A percentile compares a stretch with the other conserved stretches of the same genome.
phyloP scores from a whole-genome alignment of 257 asterid genomes.

The Lithospermum erythrorhizon region DNA sequence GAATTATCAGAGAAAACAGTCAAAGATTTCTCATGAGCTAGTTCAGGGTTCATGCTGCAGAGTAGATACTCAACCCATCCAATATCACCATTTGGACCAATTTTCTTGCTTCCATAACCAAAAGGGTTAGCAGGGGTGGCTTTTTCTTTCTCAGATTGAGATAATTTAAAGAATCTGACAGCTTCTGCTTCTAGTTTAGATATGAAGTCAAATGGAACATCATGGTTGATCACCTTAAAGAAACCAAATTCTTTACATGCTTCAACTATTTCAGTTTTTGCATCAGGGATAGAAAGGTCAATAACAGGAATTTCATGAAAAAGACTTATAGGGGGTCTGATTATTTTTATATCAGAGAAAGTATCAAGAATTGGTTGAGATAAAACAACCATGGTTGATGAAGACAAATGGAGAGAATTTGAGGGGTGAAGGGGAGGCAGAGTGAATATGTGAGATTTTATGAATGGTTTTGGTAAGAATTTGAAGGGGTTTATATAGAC shows the following conservation, averaged over 20 bases:
- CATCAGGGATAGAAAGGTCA: constrained; percentile 16
- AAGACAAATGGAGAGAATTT: neutral
- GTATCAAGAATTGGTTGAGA: neutral
- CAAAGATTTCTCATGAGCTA: constrained; percentile 2
- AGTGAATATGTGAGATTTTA: neutral
- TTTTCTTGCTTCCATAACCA: constrained; percentile 18
- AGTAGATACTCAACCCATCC: constrained; percentile 26
- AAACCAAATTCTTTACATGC: constrained; percentile 21
- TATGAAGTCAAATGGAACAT: constrained; percentile 8
- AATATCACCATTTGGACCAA: constrained; percentile 20
- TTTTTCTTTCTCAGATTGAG: constrained; percentile 14
- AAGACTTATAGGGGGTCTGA: neutral
- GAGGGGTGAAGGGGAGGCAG: neutral
- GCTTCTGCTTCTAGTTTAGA: constrained; percentile 13
- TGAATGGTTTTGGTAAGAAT: neutral
- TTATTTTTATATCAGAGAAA: neutral
- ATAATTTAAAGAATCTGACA: constrained; percentile 11
- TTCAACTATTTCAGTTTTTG: constrained; percentile 12
- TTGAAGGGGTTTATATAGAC: neutral
- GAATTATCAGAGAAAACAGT: constrained; percentile 9
- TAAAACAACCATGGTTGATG: constrained; percentile 1
- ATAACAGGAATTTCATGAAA: constrained; percentile 10
- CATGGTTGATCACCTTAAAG: constrained; percentile 19
- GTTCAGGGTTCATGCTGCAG: constrained; percentile 8
- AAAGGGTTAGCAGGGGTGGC: constrained; percentile 15